Evolutionary conservation across 2,329 filamentous ascomycete species (phyloP).

Genomic region (Neofusicoccum cordaticola): DNA sequence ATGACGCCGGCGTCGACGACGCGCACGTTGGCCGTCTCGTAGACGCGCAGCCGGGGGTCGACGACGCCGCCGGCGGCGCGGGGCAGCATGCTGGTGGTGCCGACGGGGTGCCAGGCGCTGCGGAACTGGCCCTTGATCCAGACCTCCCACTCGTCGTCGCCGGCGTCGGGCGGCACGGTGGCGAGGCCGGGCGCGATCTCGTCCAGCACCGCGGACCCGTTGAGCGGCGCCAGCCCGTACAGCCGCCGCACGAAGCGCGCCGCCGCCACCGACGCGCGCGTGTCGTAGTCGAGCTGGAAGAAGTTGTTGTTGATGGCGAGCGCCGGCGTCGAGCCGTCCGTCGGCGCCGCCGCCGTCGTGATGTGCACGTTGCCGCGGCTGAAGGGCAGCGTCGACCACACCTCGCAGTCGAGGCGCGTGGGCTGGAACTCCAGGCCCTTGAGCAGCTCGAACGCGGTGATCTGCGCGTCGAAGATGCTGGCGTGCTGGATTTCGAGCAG

Average conservation of each 20-base stretch:
- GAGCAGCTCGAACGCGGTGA: not conserved
- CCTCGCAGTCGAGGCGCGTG: not conserved
- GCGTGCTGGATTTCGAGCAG: not conserved
- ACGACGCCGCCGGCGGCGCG: constrained; percentile 29
- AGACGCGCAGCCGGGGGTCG: constrained; percentile 24
- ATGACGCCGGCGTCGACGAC: constrained; percentile 19
- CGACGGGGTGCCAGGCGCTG: constrained; percentile 29
- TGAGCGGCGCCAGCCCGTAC: constrained; percentile 22
- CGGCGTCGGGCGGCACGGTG: constrained; percentile 20
- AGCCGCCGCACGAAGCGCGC: constrained; percentile 33
- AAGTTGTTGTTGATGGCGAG: constrained; percentile 42
- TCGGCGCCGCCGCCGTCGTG: constrained; percentile 26
- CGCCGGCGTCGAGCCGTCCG: constrained; percentile 22
- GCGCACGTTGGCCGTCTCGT: constrained; percentile 22
- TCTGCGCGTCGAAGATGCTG: not conserved
- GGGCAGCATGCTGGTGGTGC: constrained; percentile 30
- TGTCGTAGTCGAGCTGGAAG: constrained; percentile 43
- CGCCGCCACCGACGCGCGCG: constrained; percentile 33
- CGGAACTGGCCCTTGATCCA: constrained; percentile 20
- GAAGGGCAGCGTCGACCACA: constrained; percentile 25
- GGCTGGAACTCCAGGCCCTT: not conserved
- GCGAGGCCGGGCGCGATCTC: constrained; percentile 20
- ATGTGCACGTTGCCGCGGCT: constrained; percentile 35
- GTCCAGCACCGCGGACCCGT: not conserved
- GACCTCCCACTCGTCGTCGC: constrained; percentile 23